Percentiles rank a stretch among this genome's conserved stretches.
Evolutionary conservation across 2,329 filamentous ascomycete genomes (phyloP).

Genomic region (Basipetospora chlamydospora): DNA sequence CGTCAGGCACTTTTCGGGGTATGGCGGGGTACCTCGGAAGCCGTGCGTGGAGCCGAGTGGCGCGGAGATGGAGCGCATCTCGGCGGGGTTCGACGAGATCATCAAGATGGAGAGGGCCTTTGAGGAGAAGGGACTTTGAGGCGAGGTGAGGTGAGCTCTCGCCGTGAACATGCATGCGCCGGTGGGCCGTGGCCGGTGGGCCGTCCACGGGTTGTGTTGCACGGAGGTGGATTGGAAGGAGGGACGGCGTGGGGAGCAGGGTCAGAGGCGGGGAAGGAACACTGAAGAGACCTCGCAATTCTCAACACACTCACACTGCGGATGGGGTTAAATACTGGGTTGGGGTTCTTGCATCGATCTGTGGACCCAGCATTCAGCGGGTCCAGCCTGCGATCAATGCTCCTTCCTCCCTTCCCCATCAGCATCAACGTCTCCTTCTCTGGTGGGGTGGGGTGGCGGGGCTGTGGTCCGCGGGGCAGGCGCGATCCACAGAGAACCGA

Average conservation of each 20-base stretch:
- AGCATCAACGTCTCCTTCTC: too few species aligned
- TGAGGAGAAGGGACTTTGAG: neutral
- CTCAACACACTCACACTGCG: too few species aligned
- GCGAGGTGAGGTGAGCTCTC: neutral
- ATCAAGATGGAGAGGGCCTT: slow-evolving; percentile 15
- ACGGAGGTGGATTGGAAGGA: neutral
- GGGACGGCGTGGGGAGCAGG: neutral
- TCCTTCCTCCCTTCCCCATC: too few species aligned
- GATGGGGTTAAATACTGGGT: too few species aligned
- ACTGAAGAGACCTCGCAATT: neutral
- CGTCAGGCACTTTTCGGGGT: slow-evolving; percentile 23
- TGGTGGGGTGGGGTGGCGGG: too few species aligned
- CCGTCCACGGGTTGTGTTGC: too few species aligned
- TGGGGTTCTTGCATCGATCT: too few species aligned
- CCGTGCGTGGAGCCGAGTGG: slow-evolving; percentile 21
- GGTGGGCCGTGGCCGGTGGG: too few species aligned
- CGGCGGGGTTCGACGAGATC: slow-evolving; percentile 21
- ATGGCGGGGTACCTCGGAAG: slow-evolving; percentile 23
- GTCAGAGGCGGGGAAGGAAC: neutral
- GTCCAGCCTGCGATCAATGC: too few species aligned
- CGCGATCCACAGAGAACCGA: too few species aligned
- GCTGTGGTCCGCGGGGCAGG: too few species aligned
- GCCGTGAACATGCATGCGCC: neutral
- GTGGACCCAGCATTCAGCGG: too few species aligned
- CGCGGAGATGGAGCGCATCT: slow-evolving; percentile 19